Evolutionary conservation across 1,139 yeast species (phyloP), one percentile per base, ranked within the genome.

Genomic region (Pichia sorboxylosa): DNA sequence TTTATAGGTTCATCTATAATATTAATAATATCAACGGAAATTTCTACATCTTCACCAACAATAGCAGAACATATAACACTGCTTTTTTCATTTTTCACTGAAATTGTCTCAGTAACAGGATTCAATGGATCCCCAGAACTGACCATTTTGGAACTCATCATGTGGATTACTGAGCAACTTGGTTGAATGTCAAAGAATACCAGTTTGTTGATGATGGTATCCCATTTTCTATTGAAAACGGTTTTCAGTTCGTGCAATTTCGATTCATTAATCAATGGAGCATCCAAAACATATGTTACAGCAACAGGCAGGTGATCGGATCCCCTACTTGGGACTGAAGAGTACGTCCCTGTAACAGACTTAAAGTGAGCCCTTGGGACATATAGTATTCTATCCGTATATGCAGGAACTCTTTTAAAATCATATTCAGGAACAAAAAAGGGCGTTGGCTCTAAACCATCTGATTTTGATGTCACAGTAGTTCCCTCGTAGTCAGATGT

Each of bases 291-390:
- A 45, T 71, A 73, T 8, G 64, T 59, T 1, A 77, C 65, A 30
- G 58, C 59, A 1, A 82, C 92, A 0, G 94, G 93, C 32, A 78
- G 60, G 53, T 83, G 94, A 49, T 83, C 94, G 0, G 87, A 75
- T 18, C 73, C 64, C 2, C 50, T 45, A 7, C 69, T 44, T 5
- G 59, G 58, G 19, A 58, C 57, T 7, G 57, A 58, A 26, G 61
- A 47, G 43, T 70, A 70, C 1, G 50, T 44, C 6, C 54, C 42
- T 31, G 64, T 71, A 35, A 58, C 55, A 6, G 35, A 16, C 6
- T 29, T 14, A 35, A 69, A 46, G 22, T 57, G 48, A 23, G 59
- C 54, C 14, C 58, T 54, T 17, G 63, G 46, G 1, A 69, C 36
- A 44, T 52, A 63, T 15, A 80, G 54, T 16, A 79, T 66, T 31